Percentiles rank a stretch among this genome's conserved stretches.
Conservation (phyloP, 2,329 filamentous ascomycete genomes). For the Alternaria dauci region DNA sequence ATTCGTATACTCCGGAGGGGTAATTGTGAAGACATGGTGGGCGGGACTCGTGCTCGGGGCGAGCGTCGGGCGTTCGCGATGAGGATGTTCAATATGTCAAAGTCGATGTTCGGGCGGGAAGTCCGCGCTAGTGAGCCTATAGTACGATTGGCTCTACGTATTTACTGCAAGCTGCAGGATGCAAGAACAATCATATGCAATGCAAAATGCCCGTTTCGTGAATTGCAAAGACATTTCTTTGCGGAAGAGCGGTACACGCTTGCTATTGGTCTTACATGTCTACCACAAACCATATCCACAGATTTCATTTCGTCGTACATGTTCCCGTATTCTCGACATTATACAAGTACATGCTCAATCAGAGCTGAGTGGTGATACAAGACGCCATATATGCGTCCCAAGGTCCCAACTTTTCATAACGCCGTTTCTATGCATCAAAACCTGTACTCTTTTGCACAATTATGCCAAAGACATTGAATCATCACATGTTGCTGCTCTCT, state of each 20-base stretch:
- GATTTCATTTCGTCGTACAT: constrained; percentile 9
- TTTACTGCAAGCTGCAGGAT: background rate
- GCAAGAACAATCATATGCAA: background rate
- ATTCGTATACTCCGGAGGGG: constrained; percentile 35
- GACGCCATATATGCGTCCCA: constrained; percentile 12
- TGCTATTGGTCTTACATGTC: background rate
- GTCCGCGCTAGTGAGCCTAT: constrained; percentile 20
- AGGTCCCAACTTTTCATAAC: constrained; percentile 9
- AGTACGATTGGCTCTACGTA: background rate
- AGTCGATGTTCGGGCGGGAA: constrained; percentile 19
- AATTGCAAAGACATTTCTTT: background rate
- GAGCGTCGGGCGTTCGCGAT: constrained; percentile 14
- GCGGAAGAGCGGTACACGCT: background rate
- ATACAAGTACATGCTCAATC: constrained; percentile 16
- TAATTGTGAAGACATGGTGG: constrained; percentile 27
- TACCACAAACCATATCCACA: background rate
- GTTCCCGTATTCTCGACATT: constrained; percentile 2
- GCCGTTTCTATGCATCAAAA: constrained; percentile 19
- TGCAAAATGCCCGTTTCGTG: background rate
- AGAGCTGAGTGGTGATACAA: constrained; percentile 16
- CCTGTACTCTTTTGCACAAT: constrained; percentile 15
- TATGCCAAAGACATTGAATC: background rate
- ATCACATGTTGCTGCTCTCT: constrained; percentile 52
- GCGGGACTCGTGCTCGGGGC: constrained; percentile 8
- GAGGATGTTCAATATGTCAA: constrained; percentile 13